Conservation (phyloP, 345 rosid species). For the Crucihimalaya himalaica region DNA sequence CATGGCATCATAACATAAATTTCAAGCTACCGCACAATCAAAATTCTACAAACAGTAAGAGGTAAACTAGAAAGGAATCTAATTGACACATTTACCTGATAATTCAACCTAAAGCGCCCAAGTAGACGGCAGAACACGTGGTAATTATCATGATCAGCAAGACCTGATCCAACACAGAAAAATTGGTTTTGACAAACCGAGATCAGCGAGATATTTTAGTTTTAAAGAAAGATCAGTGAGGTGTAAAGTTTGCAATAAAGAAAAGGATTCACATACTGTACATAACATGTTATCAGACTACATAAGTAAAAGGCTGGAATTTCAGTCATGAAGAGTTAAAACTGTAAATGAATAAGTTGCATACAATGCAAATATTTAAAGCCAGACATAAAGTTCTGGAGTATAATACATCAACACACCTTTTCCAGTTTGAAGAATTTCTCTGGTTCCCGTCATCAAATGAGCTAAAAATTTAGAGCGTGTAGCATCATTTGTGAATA, state of each 20-base stretch:
- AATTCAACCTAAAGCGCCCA: constrained; percentile 92
- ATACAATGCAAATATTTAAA: constrained; percentile 6
- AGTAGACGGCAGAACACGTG: constrained; percentile 99
- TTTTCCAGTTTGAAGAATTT: constrained; percentile 89
- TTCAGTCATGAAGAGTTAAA: constrained; percentile 3
- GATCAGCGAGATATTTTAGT: constrained; percentile 7
- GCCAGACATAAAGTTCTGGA: neutral
- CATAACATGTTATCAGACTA: constrained; percentile 15
- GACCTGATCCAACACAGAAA: constrained; percentile 64
- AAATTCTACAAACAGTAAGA: neutral
- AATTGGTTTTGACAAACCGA: constrained; percentile 22
- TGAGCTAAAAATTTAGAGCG: constrained; percentile 92
- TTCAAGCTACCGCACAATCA: constrained; percentile 17
- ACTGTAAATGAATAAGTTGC: constrained; percentile 20
- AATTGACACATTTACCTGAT: constrained; percentile 61
- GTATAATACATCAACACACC: constrained; percentile 45
- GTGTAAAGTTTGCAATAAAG: neutral
- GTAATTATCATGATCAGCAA: constrained; percentile 99
- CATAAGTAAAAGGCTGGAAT: constrained; percentile 17
- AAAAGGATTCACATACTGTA: constrained; percentile 4
- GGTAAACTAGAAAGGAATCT: constrained; percentile 2
- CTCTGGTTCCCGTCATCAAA: constrained; percentile 94
- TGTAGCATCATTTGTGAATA: constrained; percentile 82
- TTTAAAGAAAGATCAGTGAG: neutral
- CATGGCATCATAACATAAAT: constrained; percentile 4